Conservation (phyloP, 2,329 filamentous ascomycete species). For the Rugonectria rugulosa region DNA sequence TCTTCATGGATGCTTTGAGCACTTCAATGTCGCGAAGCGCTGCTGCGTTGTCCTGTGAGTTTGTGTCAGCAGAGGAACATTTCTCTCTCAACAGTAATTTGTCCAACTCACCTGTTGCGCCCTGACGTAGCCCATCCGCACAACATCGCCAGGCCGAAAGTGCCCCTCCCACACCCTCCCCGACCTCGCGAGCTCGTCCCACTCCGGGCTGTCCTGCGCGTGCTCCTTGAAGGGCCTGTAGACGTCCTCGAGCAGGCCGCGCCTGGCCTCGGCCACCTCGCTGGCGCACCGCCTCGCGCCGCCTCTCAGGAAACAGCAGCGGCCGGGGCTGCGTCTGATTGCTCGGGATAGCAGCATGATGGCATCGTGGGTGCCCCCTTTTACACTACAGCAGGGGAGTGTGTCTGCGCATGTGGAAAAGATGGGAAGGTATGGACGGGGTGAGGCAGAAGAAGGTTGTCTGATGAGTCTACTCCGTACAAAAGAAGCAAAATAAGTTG, state of each 20-base stretch:
- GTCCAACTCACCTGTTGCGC: conserved; percentile 1
- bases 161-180: conserved; percentile 9
- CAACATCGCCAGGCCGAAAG: neutral
- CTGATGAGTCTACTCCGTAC: too few relatives aligned
- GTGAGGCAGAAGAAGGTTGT: too few relatives aligned
- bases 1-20: neutral
- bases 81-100: too few relatives aligned
- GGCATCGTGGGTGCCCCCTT: neutral
- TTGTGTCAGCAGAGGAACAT: neutral
- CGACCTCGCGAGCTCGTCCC: neutral
- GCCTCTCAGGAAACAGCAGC: neutral
- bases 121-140: neutral
- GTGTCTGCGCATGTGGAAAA: too few relatives aligned
- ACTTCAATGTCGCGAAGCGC: conserved; percentile 6
- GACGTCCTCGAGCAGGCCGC: neutral
- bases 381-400: too few relatives aligned
- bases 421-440: too few relatives aligned
- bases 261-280: neutral
- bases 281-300: neutral
- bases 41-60: neutral
- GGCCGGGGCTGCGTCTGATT: neutral
- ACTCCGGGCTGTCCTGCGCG: neutral
- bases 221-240: conserved; percentile 6
- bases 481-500: too few relatives aligned
- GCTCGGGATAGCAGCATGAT: neutral